Evolutionary conservation across 345 rosid species (phyloP), one percentile per base, ranked within the genome.

Genomic region (Camelina neglecta): DNA sequence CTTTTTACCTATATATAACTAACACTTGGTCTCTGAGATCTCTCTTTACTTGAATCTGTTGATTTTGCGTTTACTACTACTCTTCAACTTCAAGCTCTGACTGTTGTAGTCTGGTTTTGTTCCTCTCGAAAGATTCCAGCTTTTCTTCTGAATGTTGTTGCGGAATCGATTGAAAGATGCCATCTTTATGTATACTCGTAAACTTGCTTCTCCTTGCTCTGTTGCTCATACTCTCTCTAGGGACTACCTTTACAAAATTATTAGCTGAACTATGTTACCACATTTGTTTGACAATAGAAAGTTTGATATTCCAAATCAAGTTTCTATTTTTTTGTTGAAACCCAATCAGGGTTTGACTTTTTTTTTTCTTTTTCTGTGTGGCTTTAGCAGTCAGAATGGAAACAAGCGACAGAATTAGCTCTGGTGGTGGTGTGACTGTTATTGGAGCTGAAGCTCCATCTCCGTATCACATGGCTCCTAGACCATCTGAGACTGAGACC

Each of bases 361-460:
- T 41, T 3, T 11, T 38, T 3, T 9, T 29, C 18, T 18, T 18
- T 18, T 64, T 77, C 54, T 62, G 4, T 26, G 29, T 26, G 29
- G 4, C 26, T 16, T 18, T 36, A 12, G 69, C 21, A 77, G 76
- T 57, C 64, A 67, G 26, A 4, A 90, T 90, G 93, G 91, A 85
- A 73, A 70, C 84, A 63, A 81, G 86, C 75, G 90, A 86, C 45
- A 89, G 85, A 12, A 74, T 85, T 39, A 81, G 67, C 74, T 77
- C 91, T 11, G 93, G 90, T 35, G 9, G 38, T 31, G 90, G 90
- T 26, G 88, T 87, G 71, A 88, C 93, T 13, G 86, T 85, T 74
- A 87, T 87, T 51, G 93, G 96, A 81, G 87, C 93, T 39, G 93
- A 88, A 81, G 87, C 89, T 81, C 96, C 91, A 44, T 85, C 91